Base-by-base conservation (phyloP, 768 basidiomycete species). In the Kwoniella bestiolae region DNA sequence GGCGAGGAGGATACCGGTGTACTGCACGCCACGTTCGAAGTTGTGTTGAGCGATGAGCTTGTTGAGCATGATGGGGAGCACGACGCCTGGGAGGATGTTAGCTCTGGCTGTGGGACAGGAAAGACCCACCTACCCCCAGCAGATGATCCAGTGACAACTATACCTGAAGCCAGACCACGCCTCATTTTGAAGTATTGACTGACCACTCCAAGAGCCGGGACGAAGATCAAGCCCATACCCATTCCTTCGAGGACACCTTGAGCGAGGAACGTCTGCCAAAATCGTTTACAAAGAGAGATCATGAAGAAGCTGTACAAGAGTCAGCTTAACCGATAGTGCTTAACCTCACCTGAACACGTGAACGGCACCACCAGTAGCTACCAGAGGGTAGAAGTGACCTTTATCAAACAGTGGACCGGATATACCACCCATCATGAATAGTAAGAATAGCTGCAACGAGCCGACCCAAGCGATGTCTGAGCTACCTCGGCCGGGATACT, bases 221-320 rank as follows among this genome's bases (percentile, higher is more conserved):
- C 80, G 62, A 85, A 86, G 41, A 83, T 81, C 55, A 84, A 67
- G 5, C 86, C 87, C 50, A 84, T 80, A 4, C 85, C 85, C 21
- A 87, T 81, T 8, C 87, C 73, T 3, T 46, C 41, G 7, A 59
- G 60, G 2, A 72, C 41, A 18, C 70, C 73, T 65, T 74, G 73
- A 47, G 67, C 52, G 35, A 74, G 61, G 47, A 74, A 66, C 8
- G 62, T 59, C 35, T 69, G 63, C 53, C 64, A 65, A 29, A 52
- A 71, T 18, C 56, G 23, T 34, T 60, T 60, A 38, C 60, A 67
- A 21, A 74, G 60, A 16, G 74, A 75, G 21, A 77, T 61, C 56
- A 71, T 65, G 34, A 34, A 61, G 21, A 55, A 38, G 51, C 51
- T 65, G 38, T 11, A 58, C 25, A 45, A 16, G 21, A 25, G 35